Evolutionary conservation across 768 basidiomycete species (phyloP).

Genomic region (Mycena haematopus): DNA sequence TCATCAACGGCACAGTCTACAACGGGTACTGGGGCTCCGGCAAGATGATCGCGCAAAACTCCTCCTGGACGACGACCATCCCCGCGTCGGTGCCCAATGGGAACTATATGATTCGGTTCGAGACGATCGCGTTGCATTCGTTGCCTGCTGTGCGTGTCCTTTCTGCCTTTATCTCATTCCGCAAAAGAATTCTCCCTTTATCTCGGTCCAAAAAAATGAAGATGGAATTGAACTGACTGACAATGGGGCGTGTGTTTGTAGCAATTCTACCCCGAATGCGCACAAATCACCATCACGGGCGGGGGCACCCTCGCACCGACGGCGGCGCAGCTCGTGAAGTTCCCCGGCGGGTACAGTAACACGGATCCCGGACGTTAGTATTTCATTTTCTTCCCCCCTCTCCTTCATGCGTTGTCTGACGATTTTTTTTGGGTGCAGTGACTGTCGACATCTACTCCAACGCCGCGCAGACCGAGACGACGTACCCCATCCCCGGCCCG

Average conservation of each 20-base stretch:
- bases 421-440: constrained; percentile 40
- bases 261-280: constrained; percentile 75
- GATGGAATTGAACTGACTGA: no score
- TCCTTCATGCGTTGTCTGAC: no score
- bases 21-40: constrained; percentile 50
- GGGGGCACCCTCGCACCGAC: constrained; percentile 49
- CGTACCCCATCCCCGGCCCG: constrained; percentile 52
- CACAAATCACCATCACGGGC: constrained; percentile 49
- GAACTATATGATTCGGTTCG: constrained; percentile 55
- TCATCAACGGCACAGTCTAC: constrained; percentile 49
- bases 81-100: constrained; percentile 50
- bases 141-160: constrained; percentile 53
- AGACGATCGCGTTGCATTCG: constrained; percentile 56
- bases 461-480: constrained; percentile 45
- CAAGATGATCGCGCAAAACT: constrained; percentile 52
- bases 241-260: constrained; percentile 36
- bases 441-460: constrained; percentile 49
- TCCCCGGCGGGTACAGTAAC: constrained; percentile 54
- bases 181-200: background rate
- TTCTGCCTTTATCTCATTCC: background rate
- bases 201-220: no score
- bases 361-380: constrained; percentile 50
- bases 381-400: background rate
- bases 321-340: constrained; percentile 50
- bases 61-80: constrained; percentile 53